phyloP scores from a whole-genome alignment of 306 rosid genomes.

The Clitoria ternatea region DNA sequence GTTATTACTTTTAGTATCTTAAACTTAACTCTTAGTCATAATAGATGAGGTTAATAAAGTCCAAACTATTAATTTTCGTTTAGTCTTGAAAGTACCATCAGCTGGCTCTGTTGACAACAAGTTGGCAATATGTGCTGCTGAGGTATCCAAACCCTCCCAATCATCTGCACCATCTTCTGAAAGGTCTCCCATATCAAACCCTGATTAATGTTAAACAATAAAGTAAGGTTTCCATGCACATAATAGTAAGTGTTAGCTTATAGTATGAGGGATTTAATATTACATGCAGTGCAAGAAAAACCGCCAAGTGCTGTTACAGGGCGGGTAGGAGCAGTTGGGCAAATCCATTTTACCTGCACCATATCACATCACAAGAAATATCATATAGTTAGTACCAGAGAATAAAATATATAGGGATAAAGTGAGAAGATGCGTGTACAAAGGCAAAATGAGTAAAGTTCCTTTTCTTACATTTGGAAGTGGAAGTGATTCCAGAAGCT shows the following conservation, averaged over 20 bases:
- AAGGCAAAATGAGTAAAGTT: constrained; percentile 9
- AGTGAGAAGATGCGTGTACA: background rate
- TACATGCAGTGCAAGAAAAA: constrained; percentile 87
- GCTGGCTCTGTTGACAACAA: constrained; percentile 82
- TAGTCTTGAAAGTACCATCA: constrained; percentile 50
- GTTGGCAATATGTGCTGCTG: constrained; percentile 83
- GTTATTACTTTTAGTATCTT: too few relatives aligned
- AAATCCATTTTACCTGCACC: constrained; percentile 90
- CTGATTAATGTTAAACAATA: constrained; percentile 32
- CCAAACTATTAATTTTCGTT: background rate
- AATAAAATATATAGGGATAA: background rate
- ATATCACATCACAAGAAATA: constrained; percentile 21
- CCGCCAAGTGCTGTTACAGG: constrained; percentile 79
- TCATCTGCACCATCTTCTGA: constrained; percentile 84
- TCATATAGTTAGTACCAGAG: background rate
- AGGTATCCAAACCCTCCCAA: constrained; percentile 90
- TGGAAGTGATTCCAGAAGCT: constrained; percentile 77
- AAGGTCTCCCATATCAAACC: constrained; percentile 88
- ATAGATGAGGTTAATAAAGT: too few relatives aligned
- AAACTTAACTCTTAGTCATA: too few relatives aligned
- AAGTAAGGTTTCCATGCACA: background rate
- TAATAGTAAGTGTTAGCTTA: background rate
- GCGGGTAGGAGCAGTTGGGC: constrained; percentile 94
- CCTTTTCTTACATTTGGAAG: constrained; percentile 73
- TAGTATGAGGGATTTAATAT: constrained; percentile 16